Base-by-base conservation (phyloP, 805 yeast species). In the Candida koratica region DNA sequence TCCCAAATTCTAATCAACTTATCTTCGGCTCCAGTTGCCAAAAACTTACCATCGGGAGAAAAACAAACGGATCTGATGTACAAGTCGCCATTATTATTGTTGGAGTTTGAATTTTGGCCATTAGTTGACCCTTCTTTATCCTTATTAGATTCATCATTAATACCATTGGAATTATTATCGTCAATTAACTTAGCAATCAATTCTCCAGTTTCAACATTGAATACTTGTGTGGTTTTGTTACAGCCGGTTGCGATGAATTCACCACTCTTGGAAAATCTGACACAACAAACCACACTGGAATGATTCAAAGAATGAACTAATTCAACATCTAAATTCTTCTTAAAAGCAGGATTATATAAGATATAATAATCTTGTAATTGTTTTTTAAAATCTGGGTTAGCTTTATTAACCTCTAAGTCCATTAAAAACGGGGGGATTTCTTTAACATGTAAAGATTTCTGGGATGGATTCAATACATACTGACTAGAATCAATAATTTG, bases 1-100 rank as follows among this genome's bases (percentile, higher is more conserved):
- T 90, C 96, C 98, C 98, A 90, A 52, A 90, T 89, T 60, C 97
- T 79, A 51, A 93, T 93, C 46, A 84, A 74, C 59, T 82, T 83
- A 60, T 84, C 94, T 61, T 84, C 94, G 26, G 93, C 90, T 56
- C 94, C 98, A 8, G 97, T 88, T 20, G 97, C 97, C 52, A 90
- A 71, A 53, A 77, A 84, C 64, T 86, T 85, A 36, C 80, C 76
- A 64, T 90, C 96, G 33, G 98, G 97, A 3, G 95, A 84, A 68
- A 90, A 90, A 59, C 97, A 89, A 36, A 93, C 97, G 2, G 95
- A 84, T 53, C 98, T 77, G 48, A 90, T 89, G 65, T 90, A 90
- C 53, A 90, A 71, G 61, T 90, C 97, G 36, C 85, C 88, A 42
- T 75, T 79, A 41, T 81, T 81, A 38, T 75, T 77, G 24, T 45